Base-by-base conservation (phyloP, 306 rosid species). In the Phaseolus lunatus region DNA sequence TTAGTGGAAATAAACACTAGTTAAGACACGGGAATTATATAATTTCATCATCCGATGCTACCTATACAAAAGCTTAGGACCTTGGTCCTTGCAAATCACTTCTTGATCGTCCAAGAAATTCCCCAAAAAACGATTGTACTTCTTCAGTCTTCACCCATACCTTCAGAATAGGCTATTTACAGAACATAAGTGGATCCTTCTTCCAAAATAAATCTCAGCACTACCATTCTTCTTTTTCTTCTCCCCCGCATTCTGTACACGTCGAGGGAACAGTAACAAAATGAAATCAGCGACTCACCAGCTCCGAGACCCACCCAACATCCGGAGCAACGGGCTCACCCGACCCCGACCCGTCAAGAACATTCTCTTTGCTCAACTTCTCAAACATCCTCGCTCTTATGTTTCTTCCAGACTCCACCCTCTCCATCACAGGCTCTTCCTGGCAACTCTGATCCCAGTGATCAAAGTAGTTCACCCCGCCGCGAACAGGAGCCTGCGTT, bases 351-450 rank as follows among this genome's bases (percentile, higher is more conserved):
- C 85, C 59, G 0, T 16, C 86, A 12, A 94, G 62, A 5, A 91
- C 86, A n/a, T 95, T 95, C 74, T 92, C 97, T 59, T 89, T 84
- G 67, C 97, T 92, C 52, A 95, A 75, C 44, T 80, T 95, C 89
- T 90, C 92, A n/a, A 95, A 87, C 98, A 95, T 95, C 84, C 75
- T 86, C 0, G 85, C 89, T 70, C 98, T 58, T n/a, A 95, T 63
- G 15, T 63, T 86, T 52, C 97, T 86, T 1, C 98, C 98, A 0
- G 98, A 95, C 79, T 95, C 98, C 0, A 95, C 98, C 79, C 98
- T 84, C 81, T 92, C 97, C 98, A 95, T 95, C 12, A 84, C 89
- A 0, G 96, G 92, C 86, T 90, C 98, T 82, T 95, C 98, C 83
- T 84, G 90, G 5, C 81, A 74, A 0, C 81, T 53, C 75, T 66